phyloP scores from a whole-genome alignment of 768 basidiomycete species.

The Cantharellus anzutake region DNA sequence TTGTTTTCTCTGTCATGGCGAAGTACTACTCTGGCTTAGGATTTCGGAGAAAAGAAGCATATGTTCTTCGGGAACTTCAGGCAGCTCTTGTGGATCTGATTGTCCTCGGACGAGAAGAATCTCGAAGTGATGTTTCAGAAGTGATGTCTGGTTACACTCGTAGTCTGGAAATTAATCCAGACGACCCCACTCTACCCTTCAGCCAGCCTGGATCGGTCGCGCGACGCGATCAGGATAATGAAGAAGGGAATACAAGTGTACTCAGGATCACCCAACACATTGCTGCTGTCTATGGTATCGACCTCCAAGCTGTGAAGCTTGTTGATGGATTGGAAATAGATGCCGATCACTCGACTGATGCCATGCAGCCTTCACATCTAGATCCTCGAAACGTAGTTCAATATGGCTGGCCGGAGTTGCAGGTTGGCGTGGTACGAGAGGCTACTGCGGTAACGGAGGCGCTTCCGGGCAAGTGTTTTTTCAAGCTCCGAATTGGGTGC shows the following conservation, averaged over 20 bases:
- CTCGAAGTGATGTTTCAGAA: not conserved
- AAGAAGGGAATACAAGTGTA: constrained; percentile 69
- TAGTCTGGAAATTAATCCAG: not conserved
- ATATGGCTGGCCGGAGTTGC: constrained; percentile 89
- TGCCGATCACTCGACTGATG: not conserved
- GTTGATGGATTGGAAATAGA: constrained; percentile 11
- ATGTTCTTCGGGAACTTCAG: constrained; percentile 67
- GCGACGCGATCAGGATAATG: constrained; percentile 50
- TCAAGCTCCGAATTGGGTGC: not conserved
- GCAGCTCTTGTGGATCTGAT: constrained; percentile 70
- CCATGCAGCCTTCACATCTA: constrained; percentile 1
- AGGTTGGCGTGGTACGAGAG: constrained; percentile 84
- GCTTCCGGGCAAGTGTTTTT: constrained; percentile 49
- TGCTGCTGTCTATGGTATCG: constrained; percentile 63
- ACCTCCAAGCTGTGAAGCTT: constrained; percentile 51
- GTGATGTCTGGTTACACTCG: not conserved
- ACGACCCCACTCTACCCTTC: not conserved
- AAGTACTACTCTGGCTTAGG: constrained; percentile 65
- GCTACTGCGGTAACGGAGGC: constrained; percentile 83
- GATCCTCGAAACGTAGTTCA: constrained; percentile 28
- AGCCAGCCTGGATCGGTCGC: constrained; percentile 16
- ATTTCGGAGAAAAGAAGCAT: constrained; percentile 74
- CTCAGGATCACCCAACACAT: constrained; percentile 52
- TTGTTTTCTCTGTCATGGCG: constrained; percentile 47
- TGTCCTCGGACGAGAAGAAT: constrained; percentile 68